Base-by-base conservation (phyloP, 768 basidiomycete genomes). In the Dioszegia aurantiaca region DNA sequence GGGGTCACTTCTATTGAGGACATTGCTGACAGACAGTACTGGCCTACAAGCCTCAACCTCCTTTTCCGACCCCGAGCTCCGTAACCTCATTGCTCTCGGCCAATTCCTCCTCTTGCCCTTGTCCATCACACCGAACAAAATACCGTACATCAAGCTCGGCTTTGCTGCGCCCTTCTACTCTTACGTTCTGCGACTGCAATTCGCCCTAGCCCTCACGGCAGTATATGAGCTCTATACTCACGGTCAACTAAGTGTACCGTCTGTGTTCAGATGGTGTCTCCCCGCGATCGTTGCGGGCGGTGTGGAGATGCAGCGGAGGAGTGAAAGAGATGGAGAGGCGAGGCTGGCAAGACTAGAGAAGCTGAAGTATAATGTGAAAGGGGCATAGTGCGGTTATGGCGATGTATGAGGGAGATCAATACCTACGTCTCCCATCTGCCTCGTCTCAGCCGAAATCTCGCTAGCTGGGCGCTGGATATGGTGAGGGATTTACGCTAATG, bases 341-440 rank as follows among this genome's bases (percentile, higher is more conserved):
- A 61, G 53, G 23, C 21, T 72, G 37, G 36, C 14, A 9, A 11
- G 48, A 39, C 33, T 68, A 24, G 67, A 72, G 46, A 48, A 40
- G 39, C 31, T 63, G 46, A 67, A 59, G 55, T 70, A 67, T 45
- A 43, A 65, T 39, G 30, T 58, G 40, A 70, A 70, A 53, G 69
- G 69, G 21, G 55, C 56, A 11, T 61, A 47, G 48, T 23, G 28
- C 16, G 23, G 21, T 62, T 52, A n/a, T 62, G 55, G 39, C 16
- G n/a, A 27, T 19, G 14, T 42, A 21, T 42, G 17, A 9, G 16
- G 45, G 4, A 44, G 28, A 9, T 37, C 36, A 37, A 17, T 37
- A 42, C 16, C 40, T 8, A 42, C 33, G 33, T 33, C 33, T 33
- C n/a, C n/a, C n/a, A n/a, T n/a, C 33, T 6, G 33, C 33, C 33